Conservation (phyloP, 495 filamentous ascomycete genomes). For the Hypoxylon cercidicola region DNA sequence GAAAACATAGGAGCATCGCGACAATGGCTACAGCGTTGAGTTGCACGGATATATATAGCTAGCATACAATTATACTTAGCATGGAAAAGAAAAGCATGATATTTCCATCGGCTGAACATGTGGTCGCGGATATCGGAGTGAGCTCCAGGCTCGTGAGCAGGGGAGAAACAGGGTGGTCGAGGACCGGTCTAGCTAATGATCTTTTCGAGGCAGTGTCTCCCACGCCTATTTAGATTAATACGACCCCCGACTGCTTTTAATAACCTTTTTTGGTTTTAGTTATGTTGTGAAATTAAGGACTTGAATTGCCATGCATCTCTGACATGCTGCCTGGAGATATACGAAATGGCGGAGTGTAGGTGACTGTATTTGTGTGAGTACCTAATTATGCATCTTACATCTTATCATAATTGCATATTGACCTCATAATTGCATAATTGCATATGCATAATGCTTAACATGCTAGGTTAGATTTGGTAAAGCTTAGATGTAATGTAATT, state of each 20-base stretch:
- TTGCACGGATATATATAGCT: too few species aligned
- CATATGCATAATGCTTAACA: too few species aligned
- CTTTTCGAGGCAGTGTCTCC: constrained; percentile 18
- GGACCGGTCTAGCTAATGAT: constrained; percentile 18
- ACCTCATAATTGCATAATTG: too few species aligned
- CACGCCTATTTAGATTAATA: constrained; percentile 37
- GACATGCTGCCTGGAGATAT: background rate
- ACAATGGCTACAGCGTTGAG: background rate
- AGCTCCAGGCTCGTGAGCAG: constrained; percentile 15
- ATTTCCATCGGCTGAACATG: constrained; percentile 24
- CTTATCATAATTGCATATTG: too few species aligned
- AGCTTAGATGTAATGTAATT: too few species aligned
- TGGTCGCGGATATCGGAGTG: constrained; percentile 2
- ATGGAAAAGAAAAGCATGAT: background rate
- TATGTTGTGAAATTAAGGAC: background rate
- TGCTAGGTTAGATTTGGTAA: too few species aligned
- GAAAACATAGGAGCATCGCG: background rate
- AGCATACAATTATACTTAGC: too few species aligned
- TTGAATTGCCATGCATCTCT: too few species aligned
- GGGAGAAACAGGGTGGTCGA: constrained; percentile 25
- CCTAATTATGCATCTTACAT: too few species aligned
- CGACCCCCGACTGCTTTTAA: constrained; percentile 27
- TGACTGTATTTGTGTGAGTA: too few species aligned
- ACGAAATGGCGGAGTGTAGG: too few species aligned
- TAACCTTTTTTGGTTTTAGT: constrained; percentile 8